Conservation (phyloP, 805 yeast genomes). For the Huiozyma naganishii region DNA sequence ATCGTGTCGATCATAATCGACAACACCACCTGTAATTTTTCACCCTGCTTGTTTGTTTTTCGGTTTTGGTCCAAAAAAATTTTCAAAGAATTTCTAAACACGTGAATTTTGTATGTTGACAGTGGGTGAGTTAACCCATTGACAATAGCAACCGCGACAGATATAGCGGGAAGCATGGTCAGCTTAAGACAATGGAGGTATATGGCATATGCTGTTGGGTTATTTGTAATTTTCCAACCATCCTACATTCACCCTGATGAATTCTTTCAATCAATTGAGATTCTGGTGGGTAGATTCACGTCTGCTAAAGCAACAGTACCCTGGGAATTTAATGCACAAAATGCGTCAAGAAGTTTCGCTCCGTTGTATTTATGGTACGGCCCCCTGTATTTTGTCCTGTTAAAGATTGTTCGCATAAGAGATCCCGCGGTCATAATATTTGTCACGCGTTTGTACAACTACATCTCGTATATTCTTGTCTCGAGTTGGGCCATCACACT, state of each 20-base stretch:
- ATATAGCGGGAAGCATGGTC: no score
- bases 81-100: no score
- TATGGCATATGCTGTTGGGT: slow-evolving; percentile 11
- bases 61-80: no score
- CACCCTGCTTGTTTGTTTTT: no score
- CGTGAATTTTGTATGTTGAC: no score
- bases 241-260: slow-evolving; percentile 98
- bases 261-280: slow-evolving; percentile 85
- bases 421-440: slow-evolving; percentile 45
- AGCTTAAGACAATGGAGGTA: not conserved
- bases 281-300: slow-evolving; percentile 28
- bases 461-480: slow-evolving; percentile 18
- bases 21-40: no score
- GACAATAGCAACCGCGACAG: no score
- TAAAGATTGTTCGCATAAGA: slow-evolving; percentile 1
- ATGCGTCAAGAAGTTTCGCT: slow-evolving; percentile 52
- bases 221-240: slow-evolving; percentile 50
- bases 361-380: slow-evolving; percentile 62
- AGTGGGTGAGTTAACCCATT: no score
- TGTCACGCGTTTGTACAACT: slow-evolving; percentile 40
- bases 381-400: slow-evolving; percentile 40
- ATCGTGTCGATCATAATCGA: no score
- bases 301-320: slow-evolving; percentile 35
- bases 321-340: slow-evolving; percentile 65
- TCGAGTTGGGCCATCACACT: not conserved